phyloP scores from a whole-genome alignment of 306 rosid genomes.

The Cicer pinnatifidum region DNA sequence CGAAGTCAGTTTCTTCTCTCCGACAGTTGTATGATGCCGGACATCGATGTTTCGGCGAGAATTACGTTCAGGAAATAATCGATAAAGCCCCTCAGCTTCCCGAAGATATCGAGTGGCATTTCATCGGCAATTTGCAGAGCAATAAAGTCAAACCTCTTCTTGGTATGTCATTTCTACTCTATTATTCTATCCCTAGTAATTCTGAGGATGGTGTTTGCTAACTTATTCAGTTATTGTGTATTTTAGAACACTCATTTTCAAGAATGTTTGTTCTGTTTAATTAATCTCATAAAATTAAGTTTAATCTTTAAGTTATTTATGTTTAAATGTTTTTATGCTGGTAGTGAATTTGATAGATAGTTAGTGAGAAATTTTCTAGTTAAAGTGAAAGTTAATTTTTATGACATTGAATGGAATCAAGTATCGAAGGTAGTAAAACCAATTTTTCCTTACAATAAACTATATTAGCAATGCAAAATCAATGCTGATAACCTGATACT shows the following conservation, averaged over 20 bases:
- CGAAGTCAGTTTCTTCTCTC: constrained; percentile 68
- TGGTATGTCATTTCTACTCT: constrained; percentile 49
- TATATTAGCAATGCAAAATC: background rate
- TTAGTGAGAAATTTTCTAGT: background rate
- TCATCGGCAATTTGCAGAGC: constrained; percentile 90
- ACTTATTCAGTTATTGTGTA: too few species aligned
- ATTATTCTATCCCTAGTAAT: background rate
- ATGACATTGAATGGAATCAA: background rate
- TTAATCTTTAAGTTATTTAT: background rate
- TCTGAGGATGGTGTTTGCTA: too few species aligned
- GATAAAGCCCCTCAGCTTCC: constrained; percentile 96
- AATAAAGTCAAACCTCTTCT: constrained; percentile 84
- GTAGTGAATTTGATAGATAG: background rate
- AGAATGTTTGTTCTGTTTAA: background rate
- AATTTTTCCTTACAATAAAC: background rate
- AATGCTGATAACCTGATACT: background rate
- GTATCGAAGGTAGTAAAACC: background rate
- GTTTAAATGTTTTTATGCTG: background rate
- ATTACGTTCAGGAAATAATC: constrained; percentile 82
- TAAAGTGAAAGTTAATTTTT: background rate
- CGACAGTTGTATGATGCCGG: constrained; percentile 88
- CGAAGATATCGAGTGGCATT: constrained; percentile 88
- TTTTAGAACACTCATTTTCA: too few species aligned
- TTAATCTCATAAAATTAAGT: background rate
- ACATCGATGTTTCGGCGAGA: constrained; percentile 88